Evolutionary conservation across 257 asterid genomes (phyloP), one percentile per base, ranked within the genome.

Genomic region (Ilex aquifolium): DNA sequence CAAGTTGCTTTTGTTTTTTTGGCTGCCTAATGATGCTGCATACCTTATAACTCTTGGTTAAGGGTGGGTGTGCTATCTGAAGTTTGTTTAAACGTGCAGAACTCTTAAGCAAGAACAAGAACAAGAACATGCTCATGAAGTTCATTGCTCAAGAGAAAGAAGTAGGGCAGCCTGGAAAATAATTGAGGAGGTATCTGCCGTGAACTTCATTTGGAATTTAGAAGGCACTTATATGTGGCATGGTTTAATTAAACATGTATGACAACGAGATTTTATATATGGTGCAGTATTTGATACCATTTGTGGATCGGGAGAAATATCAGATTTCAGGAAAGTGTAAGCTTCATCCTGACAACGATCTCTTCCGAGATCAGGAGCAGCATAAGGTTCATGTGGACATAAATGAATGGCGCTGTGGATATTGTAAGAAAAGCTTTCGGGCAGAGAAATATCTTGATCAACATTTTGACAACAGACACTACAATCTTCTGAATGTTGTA

Each of bases 71-170:
- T 36, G 5, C 42, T 36, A 49, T 49, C 15, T 53, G 29, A 17
- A 3, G 53, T 40, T 50, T 27, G 11, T 65, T 65, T 72, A 67
- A 67, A 61, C 75, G 69, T 65, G 70, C 72, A 82, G 86, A 73
- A 76, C 62, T 77, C 77, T 67, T 54, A 72, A 57, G 51, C 83
- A 76, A 67, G 82, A 80, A 61, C 81, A 76, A 67, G 82, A 80
- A 61, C 81, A 70, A 9, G 71, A 65, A 30, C 67, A 64, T n/a
- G 62, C 62, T 55, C 79, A 70, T 27, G 95, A 88, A 80, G 77
- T 88, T 72, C 98, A 91, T 82, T 91, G 98, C 69, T 91, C 98
- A 44, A 73, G 98, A 77, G 98, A 88, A 74, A 83, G 98, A 83
- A 88, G 98, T 70, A 88, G 93, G 44, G 87, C 87, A 32, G 98